Evolutionary conservation across 75 land plant genomes (phyloP), one percentile per base, ranked within the genome.

Genomic region (Isoetes taiwanensis): DNA sequence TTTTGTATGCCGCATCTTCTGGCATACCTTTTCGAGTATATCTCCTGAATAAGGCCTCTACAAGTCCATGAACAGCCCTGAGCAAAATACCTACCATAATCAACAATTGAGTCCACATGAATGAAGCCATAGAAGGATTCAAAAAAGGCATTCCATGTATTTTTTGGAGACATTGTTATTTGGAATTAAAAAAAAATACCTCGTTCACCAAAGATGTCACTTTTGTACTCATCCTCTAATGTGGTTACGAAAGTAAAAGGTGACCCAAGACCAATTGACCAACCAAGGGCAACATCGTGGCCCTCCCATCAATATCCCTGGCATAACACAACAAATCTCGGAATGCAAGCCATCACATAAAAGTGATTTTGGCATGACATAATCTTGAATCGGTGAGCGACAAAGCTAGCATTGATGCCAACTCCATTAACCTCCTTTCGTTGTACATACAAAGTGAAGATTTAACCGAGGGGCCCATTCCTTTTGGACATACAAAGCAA

Each of bases 391-490:
- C 82, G 88, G 43, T 91, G 97, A 52, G 86, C 94, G 32, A 76
- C 97, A 76, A 91, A 91, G 68, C 94, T 91, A n/a, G 85, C 68
- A 56, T 91, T 91, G 46, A 91, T 91, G 24, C 94, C 97, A 4
- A 94, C 97, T n/a, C 97, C 97, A 75, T 91, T 91, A 2, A 91
- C 69, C 52, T 91, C 94, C 64, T 91, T 91, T 41, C 97, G 94
- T 65, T 91, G 97, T 2, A 83, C 97, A 75, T 91, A 91, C 40
- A 91, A 69, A n/a, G n/a, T n/a, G 56, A 93, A n/a, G n/a, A 74
- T 50, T 94, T 80, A 37, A 91, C 94, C 32, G 97, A 91, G 25
- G 97, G 97, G 11, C 94, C 94, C 94, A 91, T 91, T 12, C 94
- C 94, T 73, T 91, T 91, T 0, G 97, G 94, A 43, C 97, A 86